These are phyloP conservation scores for Elsinoe arachidis DNA, from an alignment of 2,329 filamentous ascomycete genomes.

Conservation along the genomic window DNA sequence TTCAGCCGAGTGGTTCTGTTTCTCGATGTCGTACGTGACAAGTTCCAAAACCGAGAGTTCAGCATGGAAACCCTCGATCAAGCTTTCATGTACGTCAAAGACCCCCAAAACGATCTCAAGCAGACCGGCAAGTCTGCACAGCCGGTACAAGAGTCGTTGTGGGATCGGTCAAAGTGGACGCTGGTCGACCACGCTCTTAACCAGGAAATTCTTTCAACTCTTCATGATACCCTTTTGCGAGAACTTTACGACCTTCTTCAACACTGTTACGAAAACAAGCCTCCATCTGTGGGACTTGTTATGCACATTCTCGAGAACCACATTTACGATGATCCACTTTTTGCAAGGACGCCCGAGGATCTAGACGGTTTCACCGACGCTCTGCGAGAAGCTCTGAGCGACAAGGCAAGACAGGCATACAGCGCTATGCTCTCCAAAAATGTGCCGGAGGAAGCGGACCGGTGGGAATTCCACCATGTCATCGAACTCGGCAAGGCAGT, in stretches of 20 bases:
- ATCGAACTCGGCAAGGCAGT: conserved; percentile 82
- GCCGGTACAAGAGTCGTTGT: conserved; percentile 33
- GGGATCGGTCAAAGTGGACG: conserved; percentile 44
- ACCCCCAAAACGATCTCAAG: conserved; percentile 51
- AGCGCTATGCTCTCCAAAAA: conserved; percentile 67
- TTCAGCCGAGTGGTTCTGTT: conserved; percentile 72
- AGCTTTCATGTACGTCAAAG: conserved; percentile 74
- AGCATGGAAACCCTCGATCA: conserved; percentile 72
- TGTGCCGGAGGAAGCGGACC: conserved; percentile 68
- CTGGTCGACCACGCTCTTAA: conserved; percentile 49
- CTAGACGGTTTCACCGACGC: conserved; percentile 62
- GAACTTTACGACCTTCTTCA: conserved; percentile 84
- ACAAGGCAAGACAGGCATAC: conserved; percentile 73
- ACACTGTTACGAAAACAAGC: conserved; percentile 81
- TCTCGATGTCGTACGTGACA: conserved; percentile 74
- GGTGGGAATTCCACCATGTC: conserved; percentile 87
- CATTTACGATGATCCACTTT: conserved; percentile 68
- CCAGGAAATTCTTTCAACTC: conserved; percentile 61
- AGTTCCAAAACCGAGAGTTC: conserved; percentile 77
- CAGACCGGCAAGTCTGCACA: conserved; percentile 49
- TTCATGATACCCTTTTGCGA: conserved; percentile 75
- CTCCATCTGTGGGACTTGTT: conserved; percentile 68
- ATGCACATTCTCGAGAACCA: conserved; percentile 77
- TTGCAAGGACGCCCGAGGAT: conserved; percentile 61
- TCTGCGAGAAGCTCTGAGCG: conserved; percentile 61